Conservation (phyloP, 768 basidiomycete genomes). For the Solioccasus polychromus region DNA sequence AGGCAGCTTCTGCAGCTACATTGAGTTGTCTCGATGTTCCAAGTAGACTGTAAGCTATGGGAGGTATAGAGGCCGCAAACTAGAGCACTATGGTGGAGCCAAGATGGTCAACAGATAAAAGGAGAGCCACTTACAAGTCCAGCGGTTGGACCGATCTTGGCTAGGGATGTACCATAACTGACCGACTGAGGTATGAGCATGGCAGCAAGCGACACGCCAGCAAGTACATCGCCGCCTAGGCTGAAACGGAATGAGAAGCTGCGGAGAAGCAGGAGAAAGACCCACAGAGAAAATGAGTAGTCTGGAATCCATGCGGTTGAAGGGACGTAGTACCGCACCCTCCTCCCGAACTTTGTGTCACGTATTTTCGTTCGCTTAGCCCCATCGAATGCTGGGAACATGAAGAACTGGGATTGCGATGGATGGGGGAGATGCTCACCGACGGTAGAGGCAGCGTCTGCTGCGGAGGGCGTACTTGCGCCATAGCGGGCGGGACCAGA, state of each 20-base stretch:
- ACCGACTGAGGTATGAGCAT: slow-evolving; percentile 87
- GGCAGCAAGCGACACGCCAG: slow-evolving; percentile 81
- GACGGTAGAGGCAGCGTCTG: slow-evolving; percentile 17
- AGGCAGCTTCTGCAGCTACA: slow-evolving; percentile 85
- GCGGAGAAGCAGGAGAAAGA: slow-evolving; percentile 4
- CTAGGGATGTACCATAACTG: slow-evolving; percentile 87
- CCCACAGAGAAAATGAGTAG: slow-evolving; percentile 68
- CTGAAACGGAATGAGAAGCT: slow-evolving; percentile 29
- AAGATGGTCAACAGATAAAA: neutral
- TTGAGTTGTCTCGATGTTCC: slow-evolving; percentile 82
- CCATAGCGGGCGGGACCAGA: slow-evolving; percentile 23
- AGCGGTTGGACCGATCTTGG: slow-evolving; percentile 78
- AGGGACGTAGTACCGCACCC: slow-evolving; percentile 73
- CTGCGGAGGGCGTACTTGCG: slow-evolving; percentile 7
- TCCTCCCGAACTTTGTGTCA: slow-evolving; percentile 40
- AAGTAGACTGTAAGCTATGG: slow-evolving; percentile 85
- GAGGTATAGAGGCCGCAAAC: slow-evolving; percentile 85
- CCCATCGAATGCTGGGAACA: slow-evolving; percentile 8
- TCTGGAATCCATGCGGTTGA: slow-evolving; percentile 77
- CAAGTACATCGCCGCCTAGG: slow-evolving; percentile 70
- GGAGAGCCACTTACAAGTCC: slow-evolving; percentile 60
- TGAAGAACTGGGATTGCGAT: too few relatives aligned
- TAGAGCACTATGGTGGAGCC: slow-evolving; percentile 25
- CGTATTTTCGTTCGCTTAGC: slow-evolving; percentile 15
- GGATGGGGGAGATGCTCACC: slow-evolving; percentile 15